These are phyloP conservation scores for Gossypium aridum DNA, from an alignment of 441 rosid genomes.

Conservation along the genomic window DNA sequence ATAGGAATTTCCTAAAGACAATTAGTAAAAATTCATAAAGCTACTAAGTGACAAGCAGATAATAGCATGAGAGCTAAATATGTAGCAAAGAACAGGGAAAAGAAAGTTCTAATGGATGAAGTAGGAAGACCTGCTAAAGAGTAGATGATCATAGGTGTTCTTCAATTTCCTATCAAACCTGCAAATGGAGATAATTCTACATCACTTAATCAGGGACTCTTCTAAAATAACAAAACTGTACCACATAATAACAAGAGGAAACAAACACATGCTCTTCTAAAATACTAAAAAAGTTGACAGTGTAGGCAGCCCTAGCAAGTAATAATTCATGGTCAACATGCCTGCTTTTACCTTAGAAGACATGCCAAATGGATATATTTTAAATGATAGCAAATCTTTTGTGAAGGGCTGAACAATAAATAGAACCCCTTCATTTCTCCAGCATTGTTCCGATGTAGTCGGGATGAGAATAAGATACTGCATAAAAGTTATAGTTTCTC, in stretches of 20 bases:
- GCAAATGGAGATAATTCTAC: slow-evolving; percentile 20
- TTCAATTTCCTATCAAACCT: slow-evolving; percentile 92
- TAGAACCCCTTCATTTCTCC: not conserved
- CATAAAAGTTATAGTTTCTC: not conserved
- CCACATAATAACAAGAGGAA: not conserved
- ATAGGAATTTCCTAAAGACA: not conserved
- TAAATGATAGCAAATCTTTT: not conserved
- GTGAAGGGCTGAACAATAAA: not conserved
- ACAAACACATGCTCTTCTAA: not conserved
- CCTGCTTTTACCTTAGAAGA: not conserved
- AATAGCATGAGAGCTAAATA: not conserved
- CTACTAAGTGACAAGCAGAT: not conserved
- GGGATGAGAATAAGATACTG: not conserved
- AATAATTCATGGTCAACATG: not conserved
- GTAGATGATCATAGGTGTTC: slow-evolving; percentile 84
- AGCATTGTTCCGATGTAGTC: not conserved
- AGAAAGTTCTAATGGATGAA: not conserved
- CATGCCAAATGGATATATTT: not conserved
- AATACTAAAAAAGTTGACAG: not conserved
- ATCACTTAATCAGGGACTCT: not conserved
- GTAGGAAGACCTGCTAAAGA: slow-evolving; percentile 79
- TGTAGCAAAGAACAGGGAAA: not conserved
- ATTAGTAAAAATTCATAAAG: not conserved
- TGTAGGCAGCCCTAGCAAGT: not conserved
- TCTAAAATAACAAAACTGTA: not conserved